These are phyloP conservation scores for Neonectria magnoliae DNA, from an alignment of 2,329 filamentous ascomycete species.

Conservation along the genomic window DNA sequence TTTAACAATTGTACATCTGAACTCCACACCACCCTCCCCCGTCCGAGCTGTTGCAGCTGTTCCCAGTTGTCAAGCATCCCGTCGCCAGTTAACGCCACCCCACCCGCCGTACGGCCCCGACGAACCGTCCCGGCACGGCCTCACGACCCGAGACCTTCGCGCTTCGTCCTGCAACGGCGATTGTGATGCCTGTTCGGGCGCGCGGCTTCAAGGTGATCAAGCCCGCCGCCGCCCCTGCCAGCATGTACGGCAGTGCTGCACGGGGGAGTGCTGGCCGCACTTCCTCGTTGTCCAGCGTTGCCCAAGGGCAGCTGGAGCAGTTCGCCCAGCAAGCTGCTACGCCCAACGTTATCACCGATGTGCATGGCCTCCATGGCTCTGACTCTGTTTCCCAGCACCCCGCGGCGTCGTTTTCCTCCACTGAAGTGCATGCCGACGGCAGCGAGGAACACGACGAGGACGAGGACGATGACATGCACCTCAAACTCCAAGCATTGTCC, in stretches of 20 bases:
- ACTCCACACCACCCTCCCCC: slow-evolving; percentile 31
- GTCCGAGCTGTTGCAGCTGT: slow-evolving; percentile 33
- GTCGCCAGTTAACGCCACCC: slow-evolving; percentile 6
- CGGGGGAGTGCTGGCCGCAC: slow-evolving; percentile 6
- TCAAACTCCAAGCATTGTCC: slow-evolving; percentile 7
- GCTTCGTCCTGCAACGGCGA: not conserved
- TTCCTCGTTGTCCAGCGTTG: slow-evolving; percentile 33
- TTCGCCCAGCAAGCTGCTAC: slow-evolving; percentile 23
- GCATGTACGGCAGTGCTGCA: not conserved
- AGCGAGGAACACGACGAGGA: not conserved
- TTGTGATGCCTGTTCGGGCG: slow-evolving; percentile 45
- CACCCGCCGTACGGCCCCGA: not conserved
- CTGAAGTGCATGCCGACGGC: not conserved
- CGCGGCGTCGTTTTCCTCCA: not conserved
- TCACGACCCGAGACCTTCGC: not conserved
- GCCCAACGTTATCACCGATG: not conserved
- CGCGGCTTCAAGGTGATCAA: slow-evolving; percentile 58
- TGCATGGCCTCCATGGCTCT: not conserved
- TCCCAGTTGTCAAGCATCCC: slow-evolving; percentile 25
- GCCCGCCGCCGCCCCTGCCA: slow-evolving; percentile 37
- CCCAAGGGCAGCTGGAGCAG: slow-evolving; percentile 48
- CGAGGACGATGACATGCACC: slow-evolving; percentile 5
- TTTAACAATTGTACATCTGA: not conserved
- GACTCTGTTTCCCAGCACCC: not conserved
- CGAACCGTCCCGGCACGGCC: not conserved